Conservation (phyloP, 2,329 filamentous ascomycete genomes). For the Colletotrichum melonis region DNA sequence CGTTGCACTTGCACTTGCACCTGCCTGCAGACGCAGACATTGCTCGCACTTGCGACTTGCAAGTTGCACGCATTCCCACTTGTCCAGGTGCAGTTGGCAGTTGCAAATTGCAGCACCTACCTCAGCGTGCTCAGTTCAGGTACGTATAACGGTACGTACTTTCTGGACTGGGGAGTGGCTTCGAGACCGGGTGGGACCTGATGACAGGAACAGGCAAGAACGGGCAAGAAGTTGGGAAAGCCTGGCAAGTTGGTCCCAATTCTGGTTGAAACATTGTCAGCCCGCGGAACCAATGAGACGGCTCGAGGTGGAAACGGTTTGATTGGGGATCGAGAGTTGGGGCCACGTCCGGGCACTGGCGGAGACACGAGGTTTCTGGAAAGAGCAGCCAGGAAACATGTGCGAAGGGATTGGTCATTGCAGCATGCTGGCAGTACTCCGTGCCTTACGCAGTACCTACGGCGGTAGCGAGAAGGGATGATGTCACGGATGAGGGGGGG, state of each 20-base stretch:
- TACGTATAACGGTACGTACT: not conserved
- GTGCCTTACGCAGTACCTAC: too few relatives aligned
- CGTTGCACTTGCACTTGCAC: too few relatives aligned
- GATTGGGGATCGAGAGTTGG: slow-evolving; percentile 26
- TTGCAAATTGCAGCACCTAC: not conserved
- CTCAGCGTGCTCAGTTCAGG: not conserved
- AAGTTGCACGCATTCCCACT: slow-evolving; percentile 3
- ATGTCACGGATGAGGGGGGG: slow-evolving; percentile 26
- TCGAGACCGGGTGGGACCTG: slow-evolving; percentile 2
- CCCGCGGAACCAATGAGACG: slow-evolving; percentile 18
- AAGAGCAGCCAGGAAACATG: slow-evolving; percentile 25
- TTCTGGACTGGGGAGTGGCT: slow-evolving; percentile 18
- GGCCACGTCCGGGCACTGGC: slow-evolving; percentile 24
- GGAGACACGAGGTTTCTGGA: slow-evolving; percentile 34
- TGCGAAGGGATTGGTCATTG: slow-evolving; percentile 11
- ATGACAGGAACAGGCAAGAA: slow-evolving; percentile 21
- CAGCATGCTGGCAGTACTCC: too few relatives aligned
- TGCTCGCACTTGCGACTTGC: not conserved
- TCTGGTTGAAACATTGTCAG: slow-evolving; percentile 34
- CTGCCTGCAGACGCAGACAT: not conserved
- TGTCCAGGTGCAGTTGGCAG: not conserved
- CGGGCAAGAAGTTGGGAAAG: slow-evolving; percentile 5
- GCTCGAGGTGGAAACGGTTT: slow-evolving; percentile 32
- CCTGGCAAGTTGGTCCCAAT: slow-evolving; percentile 18
- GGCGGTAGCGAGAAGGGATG: slow-evolving; percentile 13